Base-by-base conservation (phyloP, 2,329 filamentous ascomycete genomes). In the Hypomyces rosellus region DNA sequence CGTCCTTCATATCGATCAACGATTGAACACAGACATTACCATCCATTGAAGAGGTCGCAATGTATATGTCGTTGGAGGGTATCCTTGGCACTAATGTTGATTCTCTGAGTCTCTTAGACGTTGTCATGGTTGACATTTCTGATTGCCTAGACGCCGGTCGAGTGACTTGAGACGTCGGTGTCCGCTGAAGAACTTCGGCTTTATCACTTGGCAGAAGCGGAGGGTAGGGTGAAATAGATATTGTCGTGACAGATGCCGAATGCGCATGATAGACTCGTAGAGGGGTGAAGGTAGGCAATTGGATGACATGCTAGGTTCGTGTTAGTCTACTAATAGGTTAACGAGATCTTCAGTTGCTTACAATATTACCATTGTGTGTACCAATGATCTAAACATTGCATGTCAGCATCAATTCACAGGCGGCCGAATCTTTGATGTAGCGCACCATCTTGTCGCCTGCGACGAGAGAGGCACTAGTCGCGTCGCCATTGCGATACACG, bases 291-390 rank as follows among this genome's bases (percentile, higher is more conserved):
- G 83, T 81, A 1, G 93, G 91, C 15, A 97, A 70, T 56, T 89
- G 86, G 43, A 96, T 73, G 54, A 96, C 85, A 74, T 99, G 88
- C 88, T 93, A 59, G 22, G 51, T 37, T 34, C 47, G 34, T 48
- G 56, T 72, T 65, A 69, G 61, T 38, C 54, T 30, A n/a, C 14
- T 33, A 18, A 37, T 16, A 34, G 12, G n/a, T 18, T 18, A 46
- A 14, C 13, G 15, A n/a, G 15, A 3, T n/a, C 37, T 15, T 14
- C 6, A 34, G 15, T 37, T 45, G 72, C 86, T 75, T 77, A 95
- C 89, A 62, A 97, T 92, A 63, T 93, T 96, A 61, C 93, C 93
- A 71, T 95, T 96, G 68, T 99, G 92, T 33, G 93, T 96, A 57
- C 92, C 93, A 59, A 95, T 76, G 55, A 96, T 86, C 88, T 92